A percentile compares a stretch with the other conserved stretches of the same genome.
Evolutionary conservation across 495 filamentous ascomycete species (phyloP).

Genomic region (Penicillium pulvis): DNA sequence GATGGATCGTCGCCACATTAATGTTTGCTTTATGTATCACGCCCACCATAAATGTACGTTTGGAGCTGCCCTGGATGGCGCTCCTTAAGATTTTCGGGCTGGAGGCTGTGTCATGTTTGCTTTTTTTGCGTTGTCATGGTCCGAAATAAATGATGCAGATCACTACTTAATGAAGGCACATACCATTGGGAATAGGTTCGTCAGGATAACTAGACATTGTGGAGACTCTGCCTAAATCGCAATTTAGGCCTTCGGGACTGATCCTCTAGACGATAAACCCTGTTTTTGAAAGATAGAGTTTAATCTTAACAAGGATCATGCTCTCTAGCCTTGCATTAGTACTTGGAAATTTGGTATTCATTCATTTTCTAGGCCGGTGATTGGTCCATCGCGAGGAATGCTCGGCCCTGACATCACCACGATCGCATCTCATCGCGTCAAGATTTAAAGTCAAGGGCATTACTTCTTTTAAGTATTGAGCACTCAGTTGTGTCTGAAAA

Average conservation of each 20-base stretch:
- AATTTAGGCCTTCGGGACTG: too few species aligned
- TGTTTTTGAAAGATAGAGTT: background rate
- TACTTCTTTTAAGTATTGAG: background rate
- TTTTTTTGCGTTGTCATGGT: background rate
- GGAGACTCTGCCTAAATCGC: too few species aligned
- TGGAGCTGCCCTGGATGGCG: background rate
- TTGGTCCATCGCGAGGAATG: slow-evolving; percentile 25
- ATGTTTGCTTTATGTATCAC: background rate
- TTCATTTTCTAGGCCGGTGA: slow-evolving; percentile 12
- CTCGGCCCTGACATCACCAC: slow-evolving; percentile 25
- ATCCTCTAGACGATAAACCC: background rate
- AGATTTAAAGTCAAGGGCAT: background rate
- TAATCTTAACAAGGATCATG: background rate
- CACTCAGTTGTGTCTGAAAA: too few species aligned
- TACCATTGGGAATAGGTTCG: background rate
- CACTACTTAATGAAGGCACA: background rate
- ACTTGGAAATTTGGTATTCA: background rate
- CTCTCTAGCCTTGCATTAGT: background rate
- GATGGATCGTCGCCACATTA: background rate
- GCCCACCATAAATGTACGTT: background rate
- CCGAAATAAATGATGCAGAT: background rate
- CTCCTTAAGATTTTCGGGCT: background rate
- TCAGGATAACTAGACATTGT: too few species aligned
- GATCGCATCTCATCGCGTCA: slow-evolving; percentile 12
- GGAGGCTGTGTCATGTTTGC: background rate